Evolutionary conservation across 768 basidiomycete species (phyloP), one percentile per base, ranked within the genome.

Genomic region (Phanerodontia chrysosporium): DNA sequence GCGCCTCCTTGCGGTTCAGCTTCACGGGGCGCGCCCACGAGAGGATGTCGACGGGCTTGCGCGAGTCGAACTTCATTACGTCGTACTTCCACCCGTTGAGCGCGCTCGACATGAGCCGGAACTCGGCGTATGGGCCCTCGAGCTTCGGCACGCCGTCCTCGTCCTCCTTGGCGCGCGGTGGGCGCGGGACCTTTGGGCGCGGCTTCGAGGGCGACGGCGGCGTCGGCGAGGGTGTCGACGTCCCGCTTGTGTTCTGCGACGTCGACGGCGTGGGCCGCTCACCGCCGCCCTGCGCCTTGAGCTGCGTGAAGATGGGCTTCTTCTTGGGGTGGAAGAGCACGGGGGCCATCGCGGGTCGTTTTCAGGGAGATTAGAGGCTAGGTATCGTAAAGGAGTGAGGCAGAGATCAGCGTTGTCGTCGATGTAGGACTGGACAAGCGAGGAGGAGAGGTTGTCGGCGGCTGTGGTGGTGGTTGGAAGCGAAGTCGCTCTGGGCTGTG

Each of bases 61-160:
- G 80, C 32, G 86, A 84, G 71, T 90, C 86, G 70, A 95, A 92
- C 72, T 92, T 92, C 89, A 95, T 92, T 59, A 95, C 84, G 74
- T 94, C 90, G 79, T 92, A 91, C 69, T 89, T 91, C 90, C 91
- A 93, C 27, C 88, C 90, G 69, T 90, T 89, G 68, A 88, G 82
- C 16, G 84, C 82, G 28, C 88, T 87, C 7, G 90, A 90, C 71
- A 91, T 81, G 67, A 94, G 82, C 67, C 81, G 82, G 76, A 84
- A 94, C 70, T 93, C 91, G 62, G 83, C 80, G 74, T 75, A 92
- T 0, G 84, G 79, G 62, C 84, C 83, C 42, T 86, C 83, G 36
- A 88, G 89, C 57, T 80, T 76, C 51, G 82, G 67, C 8, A 71
- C 69, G 58, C 80, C 83, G 29, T 85, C 85, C 49, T 76, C 72